phyloP scores from a whole-genome alignment of 2,329 filamentous ascomycete genomes.

The Neofusicoccum parvum region DNA sequence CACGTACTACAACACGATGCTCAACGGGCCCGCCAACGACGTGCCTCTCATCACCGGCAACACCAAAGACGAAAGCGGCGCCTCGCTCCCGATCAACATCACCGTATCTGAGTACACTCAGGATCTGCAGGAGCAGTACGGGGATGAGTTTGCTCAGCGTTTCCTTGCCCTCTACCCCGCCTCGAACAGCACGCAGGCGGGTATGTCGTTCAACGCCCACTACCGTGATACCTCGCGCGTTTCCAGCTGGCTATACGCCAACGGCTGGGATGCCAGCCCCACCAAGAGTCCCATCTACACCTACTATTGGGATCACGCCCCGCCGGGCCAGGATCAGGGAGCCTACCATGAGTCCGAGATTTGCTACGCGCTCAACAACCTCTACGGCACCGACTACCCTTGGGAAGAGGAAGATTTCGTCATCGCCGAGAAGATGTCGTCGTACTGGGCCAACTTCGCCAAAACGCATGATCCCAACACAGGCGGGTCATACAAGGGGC shows the following conservation, averaged over 20 bases:
- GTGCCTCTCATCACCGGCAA: slow-evolving; percentile 64
- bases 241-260: slow-evolving; percentile 29
- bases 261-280: slow-evolving; percentile 25
- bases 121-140: slow-evolving; percentile 35
- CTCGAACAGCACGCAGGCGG: slow-evolving; percentile 34
- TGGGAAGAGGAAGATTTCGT: slow-evolving; percentile 35
- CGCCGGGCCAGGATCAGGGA: slow-evolving; percentile 38
- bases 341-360: slow-evolving; percentile 45
- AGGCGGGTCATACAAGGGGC: not conserved
- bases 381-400: slow-evolving; percentile 32
- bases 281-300: slow-evolving; percentile 33
- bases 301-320: slow-evolving; percentile 43
- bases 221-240: slow-evolving; percentile 33
- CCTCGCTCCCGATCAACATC: slow-evolving; percentile 55
- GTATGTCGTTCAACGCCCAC: slow-evolving; percentile 33
- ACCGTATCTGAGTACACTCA: slow-evolving; percentile 52
- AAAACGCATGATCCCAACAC: not conserved
- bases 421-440: slow-evolving; percentile 23
- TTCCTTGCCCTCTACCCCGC: slow-evolving; percentile 33
- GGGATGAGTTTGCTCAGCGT: slow-evolving; percentile 31
- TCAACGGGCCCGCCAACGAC: slow-evolving; percentile 36
- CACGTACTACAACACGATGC: slow-evolving; percentile 27
- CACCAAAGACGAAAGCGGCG: slow-evolving; percentile 66
- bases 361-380: slow-evolving; percentile 40
- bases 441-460: not conserved